Base-by-base conservation (phyloP, 2,329 filamentous ascomycete species). In the Apiospora kogelbergensis region DNA sequence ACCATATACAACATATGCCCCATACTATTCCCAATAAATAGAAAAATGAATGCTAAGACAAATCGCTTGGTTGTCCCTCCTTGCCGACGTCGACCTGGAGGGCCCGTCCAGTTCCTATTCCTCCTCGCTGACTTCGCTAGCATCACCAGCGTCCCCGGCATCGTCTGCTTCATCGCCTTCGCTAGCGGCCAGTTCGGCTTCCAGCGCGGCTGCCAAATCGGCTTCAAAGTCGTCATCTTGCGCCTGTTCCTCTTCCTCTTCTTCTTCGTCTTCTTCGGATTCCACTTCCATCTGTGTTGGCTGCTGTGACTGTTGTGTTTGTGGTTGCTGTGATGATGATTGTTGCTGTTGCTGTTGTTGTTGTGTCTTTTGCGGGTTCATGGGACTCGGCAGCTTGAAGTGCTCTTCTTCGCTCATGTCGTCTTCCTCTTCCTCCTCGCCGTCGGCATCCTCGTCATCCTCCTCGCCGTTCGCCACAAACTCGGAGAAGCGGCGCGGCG, bases 301-400 rank as follows among this genome's bases (percentile, higher is more conserved):
- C 37, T 45, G 66, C 37, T 45, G 17, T 53, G 42, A n/a, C 42
- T 45, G 64, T 37, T 26, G 68, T 10, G 17, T 64, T n/a, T 37
- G 53, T 60, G 37, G 20, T 60, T 60, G 53, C 53, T 60, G 53
- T 60, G 53, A 60, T 60, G 53, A 60, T 60, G 17, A 37, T 57
- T 66, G 63, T 69, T 65, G 63, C 70, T 68, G 69, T 37, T 60
- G 42, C 74, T 74, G 66, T 75, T 65, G 75, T 72, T 67, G 74
- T 73, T 66, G 80, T 76, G 66, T 79, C 30, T 37, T 60, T 5
- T 60, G 53, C 20, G 53, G 76, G 72, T 84, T 85, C 53, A 86
- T 83, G 0, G 86, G 86, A 70, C 86, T 88, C 5, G 85, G 85
- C 40, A 89, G 77, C 75, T 85, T 85, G 68, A 88, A 85, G 70